Evolutionary conservation across 2,329 filamentous ascomycete genomes (phyloP), one percentile per base, ranked within the genome.

Genomic region (Westerdykella ornata): DNA sequence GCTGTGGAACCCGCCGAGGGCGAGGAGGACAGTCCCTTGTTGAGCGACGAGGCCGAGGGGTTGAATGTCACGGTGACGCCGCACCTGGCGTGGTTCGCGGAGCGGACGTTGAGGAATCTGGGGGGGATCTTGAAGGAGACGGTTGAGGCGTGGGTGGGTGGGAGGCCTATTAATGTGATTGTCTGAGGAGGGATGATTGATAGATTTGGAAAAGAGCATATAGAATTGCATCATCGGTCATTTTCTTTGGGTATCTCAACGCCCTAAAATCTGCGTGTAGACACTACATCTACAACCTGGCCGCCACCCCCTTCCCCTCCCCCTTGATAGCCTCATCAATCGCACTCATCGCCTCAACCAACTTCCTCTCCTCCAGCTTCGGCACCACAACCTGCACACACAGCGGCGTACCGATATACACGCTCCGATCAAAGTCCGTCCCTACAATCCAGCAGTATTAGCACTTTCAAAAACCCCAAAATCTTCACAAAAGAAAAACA

Each of bases 351-450:
- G 70, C 73, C 45, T 70, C 65, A 33, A 69, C 69, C 14, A 81
- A 59, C 45, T 70, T 71, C 53, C 74, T 68, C 46, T 81, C 78
- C 49, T 73, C 69, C 52, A 76, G 56, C 39, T 68, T 75, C 6
- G 75, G 75, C 5, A 72, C 73, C 0, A 81, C 66, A 0, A 80
- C 73, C 58, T 81, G 78, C 19, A 81, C 66, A 49, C 73, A 74
- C 6, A 81, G 58, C 14, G 72, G 69, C 3, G 74, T 77, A 3
- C 68, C 69, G 5, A 81, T 51, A 48, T 80, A 81, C 0, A 76
- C 67, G 1, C 64, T 65, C 15, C 76, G 66, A 53, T 80, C 73
- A 17, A 74, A 66, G 3, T 71, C 69, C 11, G 67, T 71, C 68
- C 62, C 61, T 65, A 28, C 15, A 5, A 8, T 8, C 26, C 8